Percentiles rank a stretch among this genome's conserved stretches.
Conservation (phyloP, 2,329 filamentous ascomycete species). For the Xylaria sp. region DNA sequence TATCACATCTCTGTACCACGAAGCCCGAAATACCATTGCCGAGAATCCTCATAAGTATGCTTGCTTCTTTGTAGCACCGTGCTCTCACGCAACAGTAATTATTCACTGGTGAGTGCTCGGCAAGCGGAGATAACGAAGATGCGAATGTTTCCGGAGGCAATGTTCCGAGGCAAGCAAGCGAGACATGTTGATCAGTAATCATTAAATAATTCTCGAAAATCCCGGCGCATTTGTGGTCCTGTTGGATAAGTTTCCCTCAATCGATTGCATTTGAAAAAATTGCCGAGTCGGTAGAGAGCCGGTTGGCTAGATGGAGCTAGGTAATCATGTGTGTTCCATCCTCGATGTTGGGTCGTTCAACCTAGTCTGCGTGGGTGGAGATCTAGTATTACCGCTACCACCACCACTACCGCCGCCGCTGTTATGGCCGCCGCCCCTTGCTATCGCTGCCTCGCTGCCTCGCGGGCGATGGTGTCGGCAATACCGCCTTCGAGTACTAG, state of each 20-base stretch:
- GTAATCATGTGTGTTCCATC: background rate
- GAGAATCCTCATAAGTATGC: background rate
- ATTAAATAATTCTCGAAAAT: conserved; percentile 14
- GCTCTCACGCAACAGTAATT: conserved; percentile 7
- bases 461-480: conserved; percentile 34
- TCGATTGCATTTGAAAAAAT: background rate
- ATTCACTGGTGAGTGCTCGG: conserved; percentile 2
- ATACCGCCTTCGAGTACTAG: conserved; percentile 35
- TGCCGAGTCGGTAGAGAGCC: background rate
- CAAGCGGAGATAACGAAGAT: conserved; percentile 19
- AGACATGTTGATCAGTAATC: conserved; percentile 34
- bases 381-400: background rate
- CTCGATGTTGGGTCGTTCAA: background rate
- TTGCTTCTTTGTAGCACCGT: conserved; percentile 9
- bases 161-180: conserved; percentile 15
- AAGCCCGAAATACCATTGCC: background rate
- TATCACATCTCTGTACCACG: conserved; percentile 16
- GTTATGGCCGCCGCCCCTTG: conserved; percentile 15
- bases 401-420: background rate
- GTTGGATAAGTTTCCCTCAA: background rate
- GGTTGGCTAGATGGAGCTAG: background rate
- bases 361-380: background rate
- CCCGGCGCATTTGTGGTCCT: background rate
- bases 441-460: conserved; percentile 20
- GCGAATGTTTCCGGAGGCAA: conserved; percentile 9